Percentiles rank a stretch among this genome's conserved stretches.
Conservation (phyloP, 2,329 filamentous ascomycete species). For the Penicillium olsonii region DNA sequence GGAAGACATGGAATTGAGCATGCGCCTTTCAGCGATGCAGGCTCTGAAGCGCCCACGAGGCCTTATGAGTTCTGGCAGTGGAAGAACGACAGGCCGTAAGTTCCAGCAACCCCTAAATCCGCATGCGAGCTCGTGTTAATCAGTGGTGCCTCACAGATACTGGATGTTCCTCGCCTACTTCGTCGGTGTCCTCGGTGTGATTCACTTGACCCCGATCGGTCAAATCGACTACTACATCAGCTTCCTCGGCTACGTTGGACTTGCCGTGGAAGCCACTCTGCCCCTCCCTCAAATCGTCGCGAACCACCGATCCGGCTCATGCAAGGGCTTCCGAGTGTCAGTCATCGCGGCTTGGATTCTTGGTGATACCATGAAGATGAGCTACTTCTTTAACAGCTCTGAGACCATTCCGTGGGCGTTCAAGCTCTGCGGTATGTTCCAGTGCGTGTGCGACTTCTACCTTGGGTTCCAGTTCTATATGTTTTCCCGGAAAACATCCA, state of each 20-base stretch:
- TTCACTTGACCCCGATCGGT: constrained; percentile 56
- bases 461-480: constrained; percentile 51
- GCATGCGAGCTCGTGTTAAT: constrained; percentile 5
- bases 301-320: constrained; percentile 50
- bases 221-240: constrained; percentile 45
- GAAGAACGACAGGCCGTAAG: constrained; percentile 55
- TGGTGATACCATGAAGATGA: constrained; percentile 54
- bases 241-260: constrained; percentile 47
- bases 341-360: constrained; percentile 51
- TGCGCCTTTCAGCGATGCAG: constrained; percentile 40
- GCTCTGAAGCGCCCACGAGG: constrained; percentile 39
- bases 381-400: constrained; percentile 50
- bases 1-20: constrained; percentile 43
- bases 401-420: constrained; percentile 51
- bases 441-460: constrained; percentile 50
- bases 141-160: constrained; percentile 43
- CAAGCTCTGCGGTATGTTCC: constrained; percentile 51
- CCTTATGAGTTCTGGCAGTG: constrained; percentile 68
- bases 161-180: constrained; percentile 62
- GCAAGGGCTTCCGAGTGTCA: constrained; percentile 52
- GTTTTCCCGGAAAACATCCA: constrained; percentile 34
- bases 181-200: constrained; percentile 47
- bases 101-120: constrained; percentile 9
- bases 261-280: constrained; percentile 51
- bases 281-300: constrained; percentile 51